Conservation (phyloP, 441 rosid species). For the Croton setiger region DNA sequence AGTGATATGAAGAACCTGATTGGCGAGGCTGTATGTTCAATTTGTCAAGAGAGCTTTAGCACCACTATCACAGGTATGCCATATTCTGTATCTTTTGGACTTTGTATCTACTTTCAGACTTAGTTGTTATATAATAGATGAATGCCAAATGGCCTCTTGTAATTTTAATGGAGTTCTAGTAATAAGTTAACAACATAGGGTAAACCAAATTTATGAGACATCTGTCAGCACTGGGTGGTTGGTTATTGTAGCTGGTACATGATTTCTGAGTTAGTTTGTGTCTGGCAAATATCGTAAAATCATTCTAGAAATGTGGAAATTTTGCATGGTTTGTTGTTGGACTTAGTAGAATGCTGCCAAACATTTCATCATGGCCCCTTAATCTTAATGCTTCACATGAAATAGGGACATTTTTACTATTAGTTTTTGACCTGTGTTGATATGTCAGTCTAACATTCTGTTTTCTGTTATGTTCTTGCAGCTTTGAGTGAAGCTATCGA, state of each 20-base stretch:
- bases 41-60: constrained; percentile 55
- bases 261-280: no score
- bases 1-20: constrained; percentile 62
- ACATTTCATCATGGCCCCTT: no score
- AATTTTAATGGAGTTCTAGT: neutral
- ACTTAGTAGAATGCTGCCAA: no score
- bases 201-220: neutral
- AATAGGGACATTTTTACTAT: no score
- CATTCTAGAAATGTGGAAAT: no score
- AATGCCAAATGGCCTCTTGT: neutral
- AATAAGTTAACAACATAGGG: neutral
- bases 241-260: no score
- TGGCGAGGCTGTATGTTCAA: constrained; percentile 46
- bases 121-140: neutral
- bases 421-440: neutral
- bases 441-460: neutral
- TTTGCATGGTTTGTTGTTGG: no score
- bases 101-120: neutral
- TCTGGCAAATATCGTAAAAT: no score
- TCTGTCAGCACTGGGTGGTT: neutral
- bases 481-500: constrained; percentile 20
- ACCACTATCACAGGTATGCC: constrained; percentile 41
- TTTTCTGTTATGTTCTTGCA: neutral
- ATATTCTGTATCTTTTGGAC: neutral
- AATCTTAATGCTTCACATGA: no score